phyloP scores from a whole-genome alignment of 2,329 filamentous ascomycete species.

The Apiospora marii region DNA sequence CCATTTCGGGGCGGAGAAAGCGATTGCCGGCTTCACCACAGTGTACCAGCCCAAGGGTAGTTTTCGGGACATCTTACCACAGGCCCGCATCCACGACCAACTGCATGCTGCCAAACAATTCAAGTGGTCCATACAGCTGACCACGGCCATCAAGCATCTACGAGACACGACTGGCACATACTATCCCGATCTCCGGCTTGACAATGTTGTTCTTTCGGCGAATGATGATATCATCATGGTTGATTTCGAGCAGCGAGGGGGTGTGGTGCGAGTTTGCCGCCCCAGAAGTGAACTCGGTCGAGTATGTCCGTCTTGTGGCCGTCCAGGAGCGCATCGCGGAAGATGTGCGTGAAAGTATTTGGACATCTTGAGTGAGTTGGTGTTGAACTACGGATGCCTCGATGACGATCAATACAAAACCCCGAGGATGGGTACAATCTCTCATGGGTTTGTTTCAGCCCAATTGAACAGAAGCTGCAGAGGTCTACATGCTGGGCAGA shows the following conservation, averaged over 20 bases:
- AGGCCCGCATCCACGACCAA: conserved; percentile 54
- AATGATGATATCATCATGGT: conserved; percentile 60
- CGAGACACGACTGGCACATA: conserved; percentile 54
- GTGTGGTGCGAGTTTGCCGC: conserved; percentile 69
- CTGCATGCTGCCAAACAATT: conserved; percentile 54
- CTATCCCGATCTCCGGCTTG: conserved; percentile 66
- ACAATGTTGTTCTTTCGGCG: conserved; percentile 64
- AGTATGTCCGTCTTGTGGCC: conserved; percentile 64
- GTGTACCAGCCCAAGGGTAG: conserved; percentile 62
- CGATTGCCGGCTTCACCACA: conserved; percentile 64
- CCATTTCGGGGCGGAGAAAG: conserved; percentile 62
- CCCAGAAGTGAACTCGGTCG: conserved; percentile 66
- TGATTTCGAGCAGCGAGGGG: conserved; percentile 69
- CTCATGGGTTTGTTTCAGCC: conserved; percentile 62
- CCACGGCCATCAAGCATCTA: conserved; percentile 59
- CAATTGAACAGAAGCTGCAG: conserved; percentile 62
- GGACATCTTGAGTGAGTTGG: conserved; percentile 50
- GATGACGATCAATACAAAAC: conserved; percentile 56
- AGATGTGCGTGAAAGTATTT: conserved; percentile 51
- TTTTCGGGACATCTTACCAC: conserved; percentile 62
- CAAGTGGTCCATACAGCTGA: conserved; percentile 62
- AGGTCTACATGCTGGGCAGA: conserved; percentile 69
- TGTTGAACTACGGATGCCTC: conserved; percentile 55
- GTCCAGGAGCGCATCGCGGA: conserved; percentile 55
- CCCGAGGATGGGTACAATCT: conserved; percentile 61